Evolutionary conservation across 164 flowering plant genomes (phyloP).

Genomic region (Magnolia changhungtana): DNA sequence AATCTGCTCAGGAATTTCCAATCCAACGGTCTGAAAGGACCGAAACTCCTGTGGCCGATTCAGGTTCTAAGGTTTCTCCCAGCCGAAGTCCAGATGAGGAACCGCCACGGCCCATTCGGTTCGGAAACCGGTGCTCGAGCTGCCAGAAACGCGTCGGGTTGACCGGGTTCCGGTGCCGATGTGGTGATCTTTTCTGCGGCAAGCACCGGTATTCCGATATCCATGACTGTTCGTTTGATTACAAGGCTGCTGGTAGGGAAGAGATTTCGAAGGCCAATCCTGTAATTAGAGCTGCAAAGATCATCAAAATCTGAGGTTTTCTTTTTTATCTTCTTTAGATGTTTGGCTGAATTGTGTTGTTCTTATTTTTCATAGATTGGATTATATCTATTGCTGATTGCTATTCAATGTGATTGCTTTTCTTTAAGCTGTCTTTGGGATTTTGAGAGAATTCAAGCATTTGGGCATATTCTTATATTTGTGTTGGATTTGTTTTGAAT

Average conservation of each 20-base stretch:
- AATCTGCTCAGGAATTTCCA: slow-evolving; percentile 2
- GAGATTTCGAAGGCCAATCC: slow-evolving; percentile 67
- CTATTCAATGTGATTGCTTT: neutral
- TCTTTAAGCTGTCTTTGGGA: neutral
- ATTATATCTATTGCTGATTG: neutral
- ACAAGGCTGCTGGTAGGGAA: slow-evolving; percentile 60
- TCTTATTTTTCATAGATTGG: neutral
- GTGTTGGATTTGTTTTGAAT: no score
- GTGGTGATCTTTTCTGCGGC: slow-evolving; percentile 63
- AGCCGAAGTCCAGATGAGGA: neutral
- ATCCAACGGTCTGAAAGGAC: slow-evolving; percentile 5
- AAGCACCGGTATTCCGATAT: slow-evolving; percentile 61
- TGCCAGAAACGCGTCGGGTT: slow-evolving; percentile 59
- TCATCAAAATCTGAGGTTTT: slow-evolving; percentile 40
- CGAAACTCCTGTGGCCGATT: neutral
- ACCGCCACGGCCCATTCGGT: slow-evolving; percentile 6
- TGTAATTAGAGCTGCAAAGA: slow-evolving; percentile 67
- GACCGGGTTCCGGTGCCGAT: slow-evolving; percentile 69
- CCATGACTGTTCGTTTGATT: slow-evolving; percentile 59
- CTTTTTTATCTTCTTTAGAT: neutral
- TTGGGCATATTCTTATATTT: neutral
- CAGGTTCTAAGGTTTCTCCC: neutral
- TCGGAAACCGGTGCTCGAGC: slow-evolving; percentile 47
- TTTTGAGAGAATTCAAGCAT: slow-evolving; percentile 1
- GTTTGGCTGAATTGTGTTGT: neutral